These are phyloP conservation scores for Wickerhamiella sorbophila DNA, from an alignment of 805 yeast species.

Conservation along the genomic window DNA sequence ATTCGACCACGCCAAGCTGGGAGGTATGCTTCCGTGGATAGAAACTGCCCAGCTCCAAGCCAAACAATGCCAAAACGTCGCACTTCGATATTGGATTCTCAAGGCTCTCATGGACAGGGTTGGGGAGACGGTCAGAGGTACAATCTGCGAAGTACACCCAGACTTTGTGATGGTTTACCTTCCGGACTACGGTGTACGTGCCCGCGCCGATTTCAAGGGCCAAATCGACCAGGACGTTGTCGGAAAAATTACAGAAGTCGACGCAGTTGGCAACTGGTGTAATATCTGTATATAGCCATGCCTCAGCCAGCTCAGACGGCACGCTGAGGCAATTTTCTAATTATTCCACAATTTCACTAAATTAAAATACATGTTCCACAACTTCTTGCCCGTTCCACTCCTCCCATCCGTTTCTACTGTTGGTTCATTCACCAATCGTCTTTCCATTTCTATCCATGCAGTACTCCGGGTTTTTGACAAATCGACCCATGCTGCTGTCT, in stretches of 20 bases:
- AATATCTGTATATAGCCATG: background rate
- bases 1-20: slow-evolving; percentile 7
- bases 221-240: background rate
- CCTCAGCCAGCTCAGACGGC: too few relatives aligned
- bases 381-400: too few relatives aligned
- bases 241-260: background rate
- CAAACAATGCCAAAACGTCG: background rate
- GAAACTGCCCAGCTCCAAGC: slow-evolving; percentile 1
- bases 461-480: too few relatives aligned
- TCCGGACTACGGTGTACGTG: background rate
- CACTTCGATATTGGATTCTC: slow-evolving; percentile 1
- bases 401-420: too few relatives aligned
- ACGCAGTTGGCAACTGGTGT: slow-evolving; percentile 1
- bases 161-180: background rate
- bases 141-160: background rate
- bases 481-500: background rate
- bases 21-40: slow-evolving; percentile 1
- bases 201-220: background rate
- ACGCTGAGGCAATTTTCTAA: too few relatives aligned
- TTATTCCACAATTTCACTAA: too few relatives aligned
- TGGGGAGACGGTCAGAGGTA: background rate
- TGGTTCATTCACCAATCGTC: too few relatives aligned
- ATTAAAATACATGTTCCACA: too few relatives aligned
- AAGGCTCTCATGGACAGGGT: background rate
- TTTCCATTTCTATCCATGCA: too few relatives aligned